Evolutionary conservation across 495 filamentous ascomycete species (phyloP), one percentile per base, ranked within the genome.

Genomic region (Bacidia rubella): DNA sequence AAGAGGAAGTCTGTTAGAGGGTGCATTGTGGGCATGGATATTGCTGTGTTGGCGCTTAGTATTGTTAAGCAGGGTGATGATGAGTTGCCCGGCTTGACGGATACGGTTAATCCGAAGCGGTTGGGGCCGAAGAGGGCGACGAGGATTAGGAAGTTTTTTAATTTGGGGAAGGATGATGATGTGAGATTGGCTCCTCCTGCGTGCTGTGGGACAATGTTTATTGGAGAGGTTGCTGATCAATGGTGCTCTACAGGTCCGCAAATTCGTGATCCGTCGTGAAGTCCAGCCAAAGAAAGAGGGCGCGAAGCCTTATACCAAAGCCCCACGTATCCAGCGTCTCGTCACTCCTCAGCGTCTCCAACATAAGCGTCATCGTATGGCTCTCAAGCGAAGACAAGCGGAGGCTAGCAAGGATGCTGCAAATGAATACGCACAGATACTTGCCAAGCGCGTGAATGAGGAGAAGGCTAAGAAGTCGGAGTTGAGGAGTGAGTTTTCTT

Each of bases 121-220:
- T 82, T 98, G 62, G 92, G 92, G 58, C 92, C 92, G 75, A 98
- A 98, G 88, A 80, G 92, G 66, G 92, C 92, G 66, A 95, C 89
- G 70, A 97, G 96, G 89, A 95, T 98, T 76, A 83, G 90, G 68
- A 81, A 80, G 67, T 97, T 98, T 82, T 98, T 98, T 76, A 80
- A 87, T 73, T 83, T 98, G 79, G 85, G 80, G 83, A 96, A 96
- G 87, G 88, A 96, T 77, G 92, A 98, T 76, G 92, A 98, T 85
- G 92, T 98, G 67, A 66, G 59, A n/a, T n/a, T 65, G 61, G 39
- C 15, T 1, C 15, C 20, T 2, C 42, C 42, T 45, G 11, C 42
- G 20, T 11, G 10, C 9, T 22, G 20, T 9, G 10, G 20, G 10
- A 10, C 10, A 20, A 19, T 40, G 50, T 21, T 1, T 2, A 46